Evolutionary conservation across 768 basidiomycete genomes (phyloP), one percentile per base, ranked within the genome.

Genomic region (Gautieria morchelliformis): DNA sequence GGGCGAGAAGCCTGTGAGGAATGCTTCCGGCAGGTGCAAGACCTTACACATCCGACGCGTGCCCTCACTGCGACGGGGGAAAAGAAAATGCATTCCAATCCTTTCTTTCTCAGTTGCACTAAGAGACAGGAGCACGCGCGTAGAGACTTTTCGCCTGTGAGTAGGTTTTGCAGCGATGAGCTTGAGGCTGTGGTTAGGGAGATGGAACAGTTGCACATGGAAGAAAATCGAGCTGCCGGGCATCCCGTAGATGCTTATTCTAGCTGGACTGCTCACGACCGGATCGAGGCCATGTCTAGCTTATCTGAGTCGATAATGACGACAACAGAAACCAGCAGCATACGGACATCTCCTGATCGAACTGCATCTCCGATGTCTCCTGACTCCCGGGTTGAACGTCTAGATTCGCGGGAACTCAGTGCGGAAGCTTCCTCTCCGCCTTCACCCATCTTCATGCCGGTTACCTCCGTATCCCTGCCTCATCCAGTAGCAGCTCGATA

Each of bases 1-100:
- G 94, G 91, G 5, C 82, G 90, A 10, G 94, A 96, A 70, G 83
- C 88, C 9, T 97, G 94, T 66, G 76, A 83, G 1, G 87, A 90
- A 59, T 96, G 94, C 66, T 89, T 81, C 64, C 74, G 78, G 27
- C 84, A 81, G 61, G 81, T 94, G 53, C 70, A 73, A 56, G 81
- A 83, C 14, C 71, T 87, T 37, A 89, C 85, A 9, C 70, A 73
- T 58, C 79, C 59, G 75, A 73, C 30, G 69, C 74, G 2, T 75
- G 73, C 33, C 78, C 79, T 4, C 71, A 72, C 9, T 75, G 32
- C 69, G 80, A 9, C 77, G 78, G 57, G 74, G 69, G 14, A 72
- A 75, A 80, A 77, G 61, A 79, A 84, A 57, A 72, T 78, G 5
- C 81, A 83, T 63, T 72, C 73, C 37, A 87, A 86, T 59, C 87